A percentile compares a stretch with the other conserved stretches of the same genome.
Conservation (phyloP, 2,329 filamentous ascomycete species). For the Cladosporium sphaerospermum region DNA sequence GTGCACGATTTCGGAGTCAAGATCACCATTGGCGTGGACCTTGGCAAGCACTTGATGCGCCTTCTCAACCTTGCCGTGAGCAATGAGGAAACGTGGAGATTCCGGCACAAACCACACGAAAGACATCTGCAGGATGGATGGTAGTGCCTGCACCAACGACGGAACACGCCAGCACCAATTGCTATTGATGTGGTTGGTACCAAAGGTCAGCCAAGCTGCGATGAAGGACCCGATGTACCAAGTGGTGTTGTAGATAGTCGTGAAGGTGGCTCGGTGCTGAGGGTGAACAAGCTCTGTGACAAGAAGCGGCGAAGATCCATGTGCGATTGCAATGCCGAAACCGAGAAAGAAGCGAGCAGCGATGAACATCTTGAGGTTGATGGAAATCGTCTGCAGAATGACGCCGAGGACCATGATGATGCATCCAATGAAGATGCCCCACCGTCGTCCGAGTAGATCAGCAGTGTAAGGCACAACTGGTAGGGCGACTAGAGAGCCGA, state of each 20-base stretch:
- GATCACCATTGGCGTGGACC: conserved; percentile 46
- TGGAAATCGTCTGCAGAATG: conserved; percentile 34
- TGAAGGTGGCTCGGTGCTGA: conserved; percentile 44
- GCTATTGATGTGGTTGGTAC: conserved; percentile 35
- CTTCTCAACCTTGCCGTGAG: conserved; percentile 45
- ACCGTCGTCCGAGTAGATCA: conserved; percentile 42
- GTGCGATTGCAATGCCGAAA: conserved; percentile 38
- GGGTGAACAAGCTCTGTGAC: conserved; percentile 42
- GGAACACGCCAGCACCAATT: conserved; percentile 51
- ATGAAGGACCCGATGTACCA: conserved; percentile 43
- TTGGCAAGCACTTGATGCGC: conserved; percentile 47
- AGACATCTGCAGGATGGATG: conserved; percentile 39
- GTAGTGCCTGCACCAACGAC: conserved; percentile 46
- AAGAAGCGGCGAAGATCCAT: conserved; percentile 26
- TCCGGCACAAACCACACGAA: conserved; percentile 52
- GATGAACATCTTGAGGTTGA: conserved; percentile 41
- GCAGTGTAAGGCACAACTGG: conserved; percentile 44
- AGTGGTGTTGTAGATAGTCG: conserved; percentile 42
- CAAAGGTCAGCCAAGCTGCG: conserved; percentile 43
- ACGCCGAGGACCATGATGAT: conserved; percentile 43
- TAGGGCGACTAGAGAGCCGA: conserved; percentile 44
- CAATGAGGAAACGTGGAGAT: conserved; percentile 54
- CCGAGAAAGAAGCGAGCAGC: conserved; percentile 36
- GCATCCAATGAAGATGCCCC: conserved; percentile 43
- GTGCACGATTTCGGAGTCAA: conserved; percentile 40